A percentile compares a stretch with the other conserved stretches of the same genome.
These are phyloP conservation scores for Ustilago esculenta DNA, from an alignment of 1,284 basidiomycete genomes.

Conservation along the genomic window DNA sequence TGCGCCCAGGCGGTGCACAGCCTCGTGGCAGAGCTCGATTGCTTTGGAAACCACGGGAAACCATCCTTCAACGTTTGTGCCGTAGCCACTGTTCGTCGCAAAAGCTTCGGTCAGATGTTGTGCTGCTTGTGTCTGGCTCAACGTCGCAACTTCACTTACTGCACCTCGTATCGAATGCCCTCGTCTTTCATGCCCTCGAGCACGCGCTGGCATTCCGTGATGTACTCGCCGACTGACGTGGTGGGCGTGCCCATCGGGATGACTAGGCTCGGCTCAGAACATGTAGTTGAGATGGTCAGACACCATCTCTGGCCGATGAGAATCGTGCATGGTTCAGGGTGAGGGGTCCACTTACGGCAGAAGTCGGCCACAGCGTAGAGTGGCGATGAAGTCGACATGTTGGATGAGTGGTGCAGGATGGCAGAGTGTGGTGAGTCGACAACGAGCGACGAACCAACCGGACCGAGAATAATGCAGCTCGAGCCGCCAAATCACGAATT, in stretches of 20 bases:
- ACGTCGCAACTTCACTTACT: slow-evolving; percentile 41
- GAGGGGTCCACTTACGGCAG: slow-evolving; percentile 54
- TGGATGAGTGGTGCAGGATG: background rate
- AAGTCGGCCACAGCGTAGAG: slow-evolving; percentile 58
- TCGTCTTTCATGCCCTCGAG: slow-evolving; percentile 55
- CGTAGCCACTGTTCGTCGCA: slow-evolving; percentile 57
- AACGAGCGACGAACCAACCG: background rate
- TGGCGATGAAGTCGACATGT: slow-evolving; percentile 19
- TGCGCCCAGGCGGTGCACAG: slow-evolving; percentile 62
- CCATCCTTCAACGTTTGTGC: slow-evolving; percentile 64
- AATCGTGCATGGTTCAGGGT: no score
- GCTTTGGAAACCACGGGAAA: slow-evolving; percentile 59
- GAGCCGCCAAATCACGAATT: no score
- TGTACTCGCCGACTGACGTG: slow-evolving; percentile 63
- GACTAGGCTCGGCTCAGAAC: slow-evolving; percentile 27
- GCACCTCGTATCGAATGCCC: slow-evolving; percentile 63
- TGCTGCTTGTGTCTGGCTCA: no score
- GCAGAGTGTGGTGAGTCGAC: background rate
- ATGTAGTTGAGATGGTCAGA: background rate
- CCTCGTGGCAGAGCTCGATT: slow-evolving; percentile 63
- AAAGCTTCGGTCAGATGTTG: slow-evolving; percentile 1
- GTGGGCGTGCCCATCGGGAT: slow-evolving; percentile 65
- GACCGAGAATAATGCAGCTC: background rate
- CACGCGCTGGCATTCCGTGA: slow-evolving; percentile 64
- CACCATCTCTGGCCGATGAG: no score